These are phyloP conservation scores for Monotropa hypopitys DNA, from an alignment of 179 eudicot species.

Conservation along the genomic window DNA sequence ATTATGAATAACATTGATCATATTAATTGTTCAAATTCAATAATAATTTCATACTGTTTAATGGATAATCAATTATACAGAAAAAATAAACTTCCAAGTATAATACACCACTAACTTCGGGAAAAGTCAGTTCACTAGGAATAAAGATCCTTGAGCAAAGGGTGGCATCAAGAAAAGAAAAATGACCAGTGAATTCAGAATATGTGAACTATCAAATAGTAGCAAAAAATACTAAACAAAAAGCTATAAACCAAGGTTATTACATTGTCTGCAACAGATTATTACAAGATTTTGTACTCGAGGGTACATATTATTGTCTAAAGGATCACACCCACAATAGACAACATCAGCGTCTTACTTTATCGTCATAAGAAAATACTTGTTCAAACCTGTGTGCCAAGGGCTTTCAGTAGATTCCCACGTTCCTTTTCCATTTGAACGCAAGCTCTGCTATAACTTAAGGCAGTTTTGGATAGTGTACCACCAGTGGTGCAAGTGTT, in stretches of 20 bases:
- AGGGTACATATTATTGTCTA: neutral
- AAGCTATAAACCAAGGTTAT: neutral
- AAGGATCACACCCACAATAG: neutral
- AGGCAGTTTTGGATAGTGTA: conserved; percentile 62
- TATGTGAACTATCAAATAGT: neutral
- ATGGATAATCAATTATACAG: too few relatives aligned
- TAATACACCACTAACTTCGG: neutral
- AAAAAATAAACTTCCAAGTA: too few relatives aligned
- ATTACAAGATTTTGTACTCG: too few relatives aligned
- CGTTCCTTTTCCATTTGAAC: conserved; percentile 83
- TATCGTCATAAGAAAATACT: neutral
- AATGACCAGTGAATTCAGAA: neutral
- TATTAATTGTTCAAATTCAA: too few relatives aligned
- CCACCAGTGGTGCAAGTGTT: conserved; percentile 69
- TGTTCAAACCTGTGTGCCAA: conserved; percentile 76
- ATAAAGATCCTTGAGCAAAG: neutral
- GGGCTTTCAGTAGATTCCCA: conserved; percentile 56
- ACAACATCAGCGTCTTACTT: neutral
- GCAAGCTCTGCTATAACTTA: conserved; percentile 58
- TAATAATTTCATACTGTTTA: too few relatives aligned
- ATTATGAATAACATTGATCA: too few relatives aligned
- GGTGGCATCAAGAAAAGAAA: neutral
- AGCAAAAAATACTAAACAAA: neutral
- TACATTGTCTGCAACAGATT: neutral
- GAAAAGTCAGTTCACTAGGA: too few relatives aligned